Evolutionary conservation across 1,139 yeast species (phyloP), one percentile per base, ranked within the genome.

Genomic region (Hemisphaericaspora xylofermentans): DNA sequence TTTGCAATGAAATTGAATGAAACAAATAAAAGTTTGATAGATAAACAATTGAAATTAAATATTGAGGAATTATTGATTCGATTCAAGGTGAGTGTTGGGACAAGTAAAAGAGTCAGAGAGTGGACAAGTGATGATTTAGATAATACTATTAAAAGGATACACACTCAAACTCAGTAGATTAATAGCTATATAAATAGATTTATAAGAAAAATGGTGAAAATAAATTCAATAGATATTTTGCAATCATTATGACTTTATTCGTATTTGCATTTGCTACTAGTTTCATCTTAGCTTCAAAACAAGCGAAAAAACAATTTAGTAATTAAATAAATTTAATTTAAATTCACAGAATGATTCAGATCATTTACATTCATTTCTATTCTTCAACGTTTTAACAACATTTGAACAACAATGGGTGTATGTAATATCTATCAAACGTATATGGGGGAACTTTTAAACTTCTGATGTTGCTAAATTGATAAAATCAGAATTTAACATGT

Each of bases 51-150:
- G 40, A 52, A 63, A 22, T 49, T 78, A 25, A 75, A 77, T 43
- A 54, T 69, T 38, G 66, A 69, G 40, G 78, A 80, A 49, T 46
- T 84, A 7, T 65, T 72, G 2, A 39, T 71, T 7, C 68, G 84
- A 44, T 68, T 75, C 39, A 70, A 70, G 0, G 52, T 75, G 7
- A 54, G 71, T 14, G 65, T 71, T 4, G 61, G 63, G 0, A 51
- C 71, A 4, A 72, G 72, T 41, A 82, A 84, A 53, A 74, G 93
- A 58, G 58, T 80, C 3, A 53, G 66, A 31, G 81, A 80, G 3
- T 85, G 93, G 93, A 65, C 80, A 4, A 64, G 64, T 38, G 75
- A 64, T 21, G 88, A 83, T 51, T 49, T 73, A 12, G 62, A 60
- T 1, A 58, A 63, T 35, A 59, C 66, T 24, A 55, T 66, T 19